Percentiles rank a stretch among this genome's conserved stretches.
Conservation (phyloP, 148 eudicot genomes). For the Camellia sinensis region DNA sequence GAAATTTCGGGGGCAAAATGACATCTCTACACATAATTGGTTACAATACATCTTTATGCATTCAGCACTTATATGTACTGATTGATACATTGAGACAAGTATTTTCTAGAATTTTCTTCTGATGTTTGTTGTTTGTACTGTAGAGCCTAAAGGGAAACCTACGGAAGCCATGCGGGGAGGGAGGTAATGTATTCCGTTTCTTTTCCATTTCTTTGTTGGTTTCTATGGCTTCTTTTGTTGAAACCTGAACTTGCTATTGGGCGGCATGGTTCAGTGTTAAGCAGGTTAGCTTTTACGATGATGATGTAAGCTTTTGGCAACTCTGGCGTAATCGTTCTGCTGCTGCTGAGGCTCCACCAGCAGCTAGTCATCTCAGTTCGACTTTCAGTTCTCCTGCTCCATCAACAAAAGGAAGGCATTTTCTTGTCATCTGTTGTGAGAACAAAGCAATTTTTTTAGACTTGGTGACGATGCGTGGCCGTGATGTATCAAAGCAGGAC, state of each 20-base stretch:
- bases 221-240: not conserved
- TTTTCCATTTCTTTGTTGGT: slow-evolving; percentile 11
- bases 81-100: not conserved
- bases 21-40: not conserved
- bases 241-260: slow-evolving; percentile 28
- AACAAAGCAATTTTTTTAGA: slow-evolving; percentile 91
- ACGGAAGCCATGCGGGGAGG: slow-evolving; percentile 96
- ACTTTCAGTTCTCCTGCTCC: slow-evolving; percentile 72
- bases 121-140: slow-evolving; percentile 9
- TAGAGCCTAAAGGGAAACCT: slow-evolving; percentile 86
- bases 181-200: slow-evolving; percentile 49
- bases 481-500: slow-evolving; percentile 97
- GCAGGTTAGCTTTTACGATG: slow-evolving; percentile 95
- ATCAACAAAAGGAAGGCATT: slow-evolving; percentile 94
- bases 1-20: not conserved
- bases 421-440: slow-evolving; percentile 95
- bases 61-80: not conserved
- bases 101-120: slow-evolving; percentile 5
- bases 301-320: slow-evolving; percentile 94
- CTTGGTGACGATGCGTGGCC: slow-evolving; percentile 97
- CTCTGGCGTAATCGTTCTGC: slow-evolving; percentile 82
- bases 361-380: slow-evolving; percentile 68
- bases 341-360: slow-evolving; percentile 89
- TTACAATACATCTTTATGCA: not conserved
- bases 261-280: slow-evolving; percentile 59